A percentile compares a stretch with the other conserved stretches of the same genome.
phyloP scores from a whole-genome alignment of 2,329 filamentous ascomycete species.

The Fusarium tuaranense region DNA sequence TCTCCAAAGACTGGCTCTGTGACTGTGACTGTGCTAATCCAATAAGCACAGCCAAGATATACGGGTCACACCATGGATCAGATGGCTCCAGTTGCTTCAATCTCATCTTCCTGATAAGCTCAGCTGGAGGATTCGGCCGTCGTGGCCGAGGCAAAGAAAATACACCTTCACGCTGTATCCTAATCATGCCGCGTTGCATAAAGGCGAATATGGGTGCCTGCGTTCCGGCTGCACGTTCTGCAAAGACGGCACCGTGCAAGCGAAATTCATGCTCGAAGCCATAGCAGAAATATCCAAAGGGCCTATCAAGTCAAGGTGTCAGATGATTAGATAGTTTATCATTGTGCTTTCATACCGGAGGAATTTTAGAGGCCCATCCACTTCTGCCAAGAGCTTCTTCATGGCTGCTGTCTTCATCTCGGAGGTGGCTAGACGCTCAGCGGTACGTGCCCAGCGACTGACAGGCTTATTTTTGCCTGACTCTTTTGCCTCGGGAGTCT shows the following conservation, averaged over 20 bases:
- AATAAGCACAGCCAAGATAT: slow-evolving; percentile 39
- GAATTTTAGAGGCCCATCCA: slow-evolving; percentile 33
- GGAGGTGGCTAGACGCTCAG: slow-evolving; percentile 34
- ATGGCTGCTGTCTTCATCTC: slow-evolving; percentile 39
- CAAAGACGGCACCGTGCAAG: slow-evolving; percentile 38
- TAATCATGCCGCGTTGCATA: slow-evolving; percentile 38
- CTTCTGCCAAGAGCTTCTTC: slow-evolving; percentile 33
- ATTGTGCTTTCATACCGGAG: slow-evolving; percentile 21
- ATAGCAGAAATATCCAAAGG: slow-evolving; percentile 41
- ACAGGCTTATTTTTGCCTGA: slow-evolving; percentile 6
- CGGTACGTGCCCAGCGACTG: slow-evolving; percentile 26
- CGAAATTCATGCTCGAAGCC: slow-evolving; percentile 34
- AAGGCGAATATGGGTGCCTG: slow-evolving; percentile 36
- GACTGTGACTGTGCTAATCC: slow-evolving; percentile 41
- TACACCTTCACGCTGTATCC: slow-evolving; percentile 28
- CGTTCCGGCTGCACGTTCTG: slow-evolving; percentile 11
- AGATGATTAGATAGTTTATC: no score
- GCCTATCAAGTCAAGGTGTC: slow-evolving; percentile 2
- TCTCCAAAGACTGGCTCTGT: slow-evolving; percentile 3
- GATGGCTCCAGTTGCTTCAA: slow-evolving; percentile 35
- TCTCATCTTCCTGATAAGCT: slow-evolving; percentile 21
- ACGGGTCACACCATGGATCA: slow-evolving; percentile 38
- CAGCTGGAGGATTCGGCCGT: slow-evolving; percentile 31
- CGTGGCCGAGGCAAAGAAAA: slow-evolving; percentile 32
- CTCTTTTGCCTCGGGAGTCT: background rate